Evolutionary conservation across 2,329 filamentous ascomycete species (phyloP), one percentile per base, ranked within the genome.

Genomic region (Exophiala xenobiotica): DNA sequence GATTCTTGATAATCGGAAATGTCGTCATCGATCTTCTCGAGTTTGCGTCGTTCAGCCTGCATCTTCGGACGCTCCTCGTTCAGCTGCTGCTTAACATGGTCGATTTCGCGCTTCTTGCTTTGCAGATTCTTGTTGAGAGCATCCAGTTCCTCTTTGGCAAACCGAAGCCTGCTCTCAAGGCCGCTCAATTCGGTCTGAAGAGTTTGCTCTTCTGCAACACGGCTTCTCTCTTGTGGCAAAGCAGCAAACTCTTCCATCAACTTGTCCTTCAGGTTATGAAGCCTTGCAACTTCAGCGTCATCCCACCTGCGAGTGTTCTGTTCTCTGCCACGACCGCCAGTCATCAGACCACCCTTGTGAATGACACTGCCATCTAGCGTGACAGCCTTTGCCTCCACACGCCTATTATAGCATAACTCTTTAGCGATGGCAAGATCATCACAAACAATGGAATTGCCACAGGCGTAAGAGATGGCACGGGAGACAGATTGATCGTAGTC

Each of bases 301-400:
- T 96, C 91, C 71, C 95, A 97, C 46, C 87, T 82, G 51, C 90
- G 86, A 58, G 90, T 87, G 53, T 81, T 82, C 48, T 85, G 83
- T 67, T 87, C 88, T 40, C 84, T 82, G 23, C 90, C 86, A 56
- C 90, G 87, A 60, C 93, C 93, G 77, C 93, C 93, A 42, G 93
- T 97, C 87, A 99, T 97, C 46, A 95, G 79, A 65, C 93, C 93
- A 39, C 88, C 90, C 68, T 97, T 97, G 74, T 96, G 90, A 58
- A 99, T 96, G 54, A 99, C 87, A 48, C 87, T 92, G n/a, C 93
- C 93, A 65, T 97, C 91, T 9, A 97, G 71, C 0, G 91, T 95
- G 9, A 99, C 92, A 4, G 92, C 91, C 69, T 97, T 97, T 46
- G 95, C 91, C 53, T 91, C 87, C 24, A 96, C 85, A 24, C 82